Percentiles rank a stretch among this genome's conserved stretches.
phyloP scores from a whole-genome alignment of 2,329 filamentous ascomycete genomes.

The Cadophora sp. region DNA sequence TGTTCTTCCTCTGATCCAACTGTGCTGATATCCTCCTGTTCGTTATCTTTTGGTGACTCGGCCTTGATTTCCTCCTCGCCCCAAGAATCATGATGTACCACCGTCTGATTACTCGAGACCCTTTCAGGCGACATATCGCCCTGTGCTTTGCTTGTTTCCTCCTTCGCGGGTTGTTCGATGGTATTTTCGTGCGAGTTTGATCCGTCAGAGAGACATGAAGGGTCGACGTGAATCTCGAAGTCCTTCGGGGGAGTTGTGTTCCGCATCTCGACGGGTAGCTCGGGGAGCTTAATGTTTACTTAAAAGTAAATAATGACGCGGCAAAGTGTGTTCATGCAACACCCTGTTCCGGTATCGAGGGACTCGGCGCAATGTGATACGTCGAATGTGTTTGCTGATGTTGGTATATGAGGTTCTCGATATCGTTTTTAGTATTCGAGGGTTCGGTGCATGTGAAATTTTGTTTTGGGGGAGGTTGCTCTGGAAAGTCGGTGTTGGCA shows the following conservation, averaged over 20 bases:
- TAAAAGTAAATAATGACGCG: conserved; percentile 35
- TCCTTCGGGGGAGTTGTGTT: conserved; percentile 35
- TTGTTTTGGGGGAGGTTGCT: background rate
- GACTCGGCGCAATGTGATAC: conserved; percentile 8
- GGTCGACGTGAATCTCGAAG: conserved; percentile 44
- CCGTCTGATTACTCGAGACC: conserved; percentile 36
- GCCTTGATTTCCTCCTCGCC: conserved; percentile 19
- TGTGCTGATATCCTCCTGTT: background rate
- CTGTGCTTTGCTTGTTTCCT: conserved; percentile 14
- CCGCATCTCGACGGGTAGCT: conserved; percentile 31
- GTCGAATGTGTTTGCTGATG: conserved; percentile 1
- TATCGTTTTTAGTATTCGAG: background rate
- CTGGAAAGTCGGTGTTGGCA: background rate
- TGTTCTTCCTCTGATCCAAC: conserved; percentile 20
- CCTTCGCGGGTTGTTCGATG: background rate
- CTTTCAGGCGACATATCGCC: conserved; percentile 36
- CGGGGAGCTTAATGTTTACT: conserved; percentile 19
- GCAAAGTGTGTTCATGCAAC: conserved; percentile 38
- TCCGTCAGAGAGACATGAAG: conserved; percentile 39
- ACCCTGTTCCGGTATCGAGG: conserved; percentile 32
- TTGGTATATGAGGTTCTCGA: background rate
- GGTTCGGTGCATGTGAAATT: background rate
- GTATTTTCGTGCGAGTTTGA: conserved; percentile 19
- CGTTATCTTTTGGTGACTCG: conserved; percentile 10
- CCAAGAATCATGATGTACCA: conserved; percentile 37